phyloP scores from a whole-genome alignment of 306 rosid genomes.

The Casuarina glauca region DNA sequence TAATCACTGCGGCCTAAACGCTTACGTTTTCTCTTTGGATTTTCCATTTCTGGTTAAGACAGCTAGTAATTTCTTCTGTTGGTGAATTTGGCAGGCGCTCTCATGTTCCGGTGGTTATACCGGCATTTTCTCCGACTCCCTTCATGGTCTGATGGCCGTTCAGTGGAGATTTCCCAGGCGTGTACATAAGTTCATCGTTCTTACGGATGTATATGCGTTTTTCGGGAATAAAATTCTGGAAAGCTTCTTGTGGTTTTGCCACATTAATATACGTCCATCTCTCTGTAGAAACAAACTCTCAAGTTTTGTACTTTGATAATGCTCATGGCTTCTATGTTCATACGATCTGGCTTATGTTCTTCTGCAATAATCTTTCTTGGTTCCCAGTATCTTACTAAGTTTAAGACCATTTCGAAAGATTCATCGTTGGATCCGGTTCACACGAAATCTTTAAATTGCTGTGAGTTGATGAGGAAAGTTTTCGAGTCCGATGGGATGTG shows the following conservation, averaged over 20 bases:
- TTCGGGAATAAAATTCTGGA: not conserved
- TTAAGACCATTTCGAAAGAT: no score
- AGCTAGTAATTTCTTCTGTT: not conserved
- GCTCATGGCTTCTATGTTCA: no score
- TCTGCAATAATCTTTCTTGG: no score
- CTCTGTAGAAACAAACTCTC: no score
- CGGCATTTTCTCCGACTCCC: slow-evolving; percentile 59
- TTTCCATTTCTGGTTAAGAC: not conserved
- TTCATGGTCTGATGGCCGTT: slow-evolving; percentile 52
- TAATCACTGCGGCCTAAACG: not conserved
- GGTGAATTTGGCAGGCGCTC: slow-evolving; percentile 41
- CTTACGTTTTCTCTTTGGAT: not conserved
- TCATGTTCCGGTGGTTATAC: slow-evolving; percentile 33
- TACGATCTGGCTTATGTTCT: no score
- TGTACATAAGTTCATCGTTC: not conserved
- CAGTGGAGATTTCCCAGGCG: not conserved
- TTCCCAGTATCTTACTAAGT: no score
- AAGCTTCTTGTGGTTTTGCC: not conserved
- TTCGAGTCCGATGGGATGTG: no score
- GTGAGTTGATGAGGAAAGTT: no score
- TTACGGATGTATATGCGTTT: not conserved
- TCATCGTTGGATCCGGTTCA: no score
- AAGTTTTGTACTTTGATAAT: no score
- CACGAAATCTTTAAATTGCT: no score
- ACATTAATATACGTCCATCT: not conserved